Evolutionary conservation across 192 early-diverging fungal genomes (phyloP).

Genomic region (Spinellus fusiger): DNA sequence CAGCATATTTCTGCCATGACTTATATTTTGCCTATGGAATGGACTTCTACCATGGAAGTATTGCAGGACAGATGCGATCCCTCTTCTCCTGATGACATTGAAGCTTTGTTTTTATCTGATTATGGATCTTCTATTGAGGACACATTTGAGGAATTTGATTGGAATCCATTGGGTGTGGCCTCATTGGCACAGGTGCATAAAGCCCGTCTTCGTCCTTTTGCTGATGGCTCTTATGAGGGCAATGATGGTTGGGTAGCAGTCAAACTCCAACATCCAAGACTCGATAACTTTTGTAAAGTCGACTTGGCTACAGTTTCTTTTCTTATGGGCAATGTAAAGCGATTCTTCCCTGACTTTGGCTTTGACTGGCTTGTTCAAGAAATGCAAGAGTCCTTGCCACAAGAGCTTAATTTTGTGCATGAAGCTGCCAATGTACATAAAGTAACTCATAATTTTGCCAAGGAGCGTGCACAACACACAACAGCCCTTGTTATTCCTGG

Average conservation of each 20-base stretch:
- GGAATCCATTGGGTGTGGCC: constrained; percentile 79
- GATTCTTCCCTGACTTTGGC: constrained; percentile 80
- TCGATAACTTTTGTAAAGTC: constrained; percentile 59
- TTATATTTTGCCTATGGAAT: constrained; percentile 82
- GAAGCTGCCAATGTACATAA: constrained; percentile 70
- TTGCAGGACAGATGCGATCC: constrained; percentile 84
- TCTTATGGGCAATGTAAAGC: constrained; percentile 54
- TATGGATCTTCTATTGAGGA: constrained; percentile 57
- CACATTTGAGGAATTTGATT: constrained; percentile 75
- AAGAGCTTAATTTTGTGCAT: constrained; percentile 79
- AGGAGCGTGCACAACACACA: constrained; percentile 16
- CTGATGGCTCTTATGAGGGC: neutral
- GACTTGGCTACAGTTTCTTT: constrained; percentile 66
- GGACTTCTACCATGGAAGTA: constrained; percentile 72
- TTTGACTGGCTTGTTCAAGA: constrained; percentile 88
- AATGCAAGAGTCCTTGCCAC: constrained; percentile 74
- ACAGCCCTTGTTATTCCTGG: constrained; percentile 65
- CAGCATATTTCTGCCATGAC: constrained; percentile 78
- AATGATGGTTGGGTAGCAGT: constrained; percentile 78
- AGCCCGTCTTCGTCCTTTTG: constrained; percentile 47
- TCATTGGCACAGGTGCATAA: constrained; percentile 91
- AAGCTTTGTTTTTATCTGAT: constrained; percentile 62
- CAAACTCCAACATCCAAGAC: constrained; percentile 86
- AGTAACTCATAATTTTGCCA: constrained; percentile 57
- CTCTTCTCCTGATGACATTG: constrained; percentile 66